Base-by-base conservation (phyloP, 2,329 filamentous ascomycete species). In the Penicillium concentricum region DNA sequence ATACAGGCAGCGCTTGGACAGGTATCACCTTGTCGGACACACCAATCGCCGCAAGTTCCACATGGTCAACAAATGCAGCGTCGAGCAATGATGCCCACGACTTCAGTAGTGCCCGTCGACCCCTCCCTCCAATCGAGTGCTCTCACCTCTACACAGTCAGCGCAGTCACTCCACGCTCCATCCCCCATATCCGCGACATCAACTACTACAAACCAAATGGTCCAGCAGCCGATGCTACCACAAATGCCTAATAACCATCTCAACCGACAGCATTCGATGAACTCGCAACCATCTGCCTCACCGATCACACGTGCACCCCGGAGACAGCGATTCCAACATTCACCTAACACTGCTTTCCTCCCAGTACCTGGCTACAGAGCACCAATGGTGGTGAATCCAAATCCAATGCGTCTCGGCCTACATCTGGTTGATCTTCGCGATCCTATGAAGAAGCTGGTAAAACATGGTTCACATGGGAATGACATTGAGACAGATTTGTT, bases 351-450 rank as follows among this genome's bases (percentile, higher is more conserved):
- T 10, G 32, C 52, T 13, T 45, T 67, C 2, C 35, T 67, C 6
- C 63, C 63, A 1, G 20, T 49, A n/a, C n/a, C 37, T 15, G 57
- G 55, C 10, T 51, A 62, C 28, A 53, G 51, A 44, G 46, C 58
- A 3, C 62, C 63, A 12, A 52, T 56, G 30, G 57, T 58, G 9
- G 54, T 67, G n/a, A 54, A 54, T 7, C 48, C 53, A 15, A 55
- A 62, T 45, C 64, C 64, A 13, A 50, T 54, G 44, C 59, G 56
- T 20, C 35, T 65, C 4, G 59, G 56, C 7, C 73, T 87, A 8
- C 86, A 88, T 64, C 83, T 87, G 69, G 79, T 81, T 43, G 76
- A 84, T 65, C 73, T 87, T 28, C 79, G 79, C 24, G 84, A 81
- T 61, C 84, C 84, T 4, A 61, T 75, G 1, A 74, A 83, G 28